Evolutionary conservation across 306 rosid species (phyloP), one percentile per base, ranked within the genome.

Genomic region (Adenanthera pavonina): DNA sequence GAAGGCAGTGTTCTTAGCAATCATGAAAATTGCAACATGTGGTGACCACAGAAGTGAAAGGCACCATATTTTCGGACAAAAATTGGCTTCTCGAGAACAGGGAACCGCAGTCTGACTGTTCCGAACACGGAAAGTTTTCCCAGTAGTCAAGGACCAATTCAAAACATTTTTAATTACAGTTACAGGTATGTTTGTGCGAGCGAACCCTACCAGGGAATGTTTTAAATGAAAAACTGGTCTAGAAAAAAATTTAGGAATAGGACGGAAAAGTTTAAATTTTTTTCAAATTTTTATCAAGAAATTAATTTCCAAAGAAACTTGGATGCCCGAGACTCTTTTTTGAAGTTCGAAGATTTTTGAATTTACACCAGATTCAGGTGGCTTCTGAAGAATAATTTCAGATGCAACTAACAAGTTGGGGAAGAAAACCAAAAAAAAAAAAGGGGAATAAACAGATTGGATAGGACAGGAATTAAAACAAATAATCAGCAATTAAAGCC

Each of bases 171-270:
- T 5, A 66, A 59, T 40, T 2, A 46, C 11, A 52, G 30, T 12
- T 51, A 46, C 68, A 44, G 52, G 77, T 79, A 62, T 64, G 41
- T 38, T 41, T 56, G 59, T 11, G 61, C 41, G 70, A 30, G 56
- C 2, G 64, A 46, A 46, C 44, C 65, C 73, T 46, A 85, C 69
- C 56, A 53, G 54, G 56, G n/a, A 25, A 46, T 19, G 14, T 69
- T 43, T 7, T 2, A 1, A 17, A 13, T 48, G 62, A 16, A 65
- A 76, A 2, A 4, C 34, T n/a, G 38, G 13, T 11, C 68, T 38
- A 9, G 62, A 46, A 46, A 15, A 20, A 30, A 59, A 5, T 25
- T 76, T 1, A 64, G 48, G 38, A 38, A 30, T 2, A 64, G 44
- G 9, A 46, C 35, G 41, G 11, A 74, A 10, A 6, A 52, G 13